phyloP scores from a whole-genome alignment of 106 monocot species.

The Apostasia shenzhenica region DNA sequence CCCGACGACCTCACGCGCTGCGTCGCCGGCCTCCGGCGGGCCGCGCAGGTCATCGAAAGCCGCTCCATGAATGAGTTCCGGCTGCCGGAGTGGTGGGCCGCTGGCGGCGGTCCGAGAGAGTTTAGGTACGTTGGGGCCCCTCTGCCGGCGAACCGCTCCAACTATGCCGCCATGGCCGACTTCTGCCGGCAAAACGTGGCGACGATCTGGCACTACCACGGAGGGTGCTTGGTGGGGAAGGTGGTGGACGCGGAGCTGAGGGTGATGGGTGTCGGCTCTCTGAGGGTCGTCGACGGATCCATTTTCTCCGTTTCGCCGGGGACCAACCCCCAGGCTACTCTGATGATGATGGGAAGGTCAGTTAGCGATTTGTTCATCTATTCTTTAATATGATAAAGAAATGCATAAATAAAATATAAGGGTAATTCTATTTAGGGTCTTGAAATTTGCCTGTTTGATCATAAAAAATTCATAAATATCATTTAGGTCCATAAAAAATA shows the following conservation, averaged over 20 bases:
- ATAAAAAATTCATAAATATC: not conserved
- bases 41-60: constrained; percentile 43
- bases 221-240: constrained; percentile 69
- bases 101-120: constrained; percentile 21
- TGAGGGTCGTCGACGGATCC: constrained; percentile 80
- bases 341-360: constrained; percentile 96
- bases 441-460: too few species aligned
- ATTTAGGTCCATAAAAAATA: not conserved
- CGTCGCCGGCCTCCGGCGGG: constrained; percentile 39
- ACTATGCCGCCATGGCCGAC: constrained; percentile 39
- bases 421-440: too few species aligned
- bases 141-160: constrained; percentile 42
- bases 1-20: constrained; percentile 59
- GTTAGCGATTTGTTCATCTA: not conserved
- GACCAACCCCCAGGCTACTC: constrained; percentile 90
- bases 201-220: constrained; percentile 93
- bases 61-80: constrained; percentile 65
- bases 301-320: constrained; percentile 64
- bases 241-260: constrained; percentile 65
- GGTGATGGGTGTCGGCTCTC: constrained; percentile 40
- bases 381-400: too few species aligned
- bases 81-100: constrained; percentile 12
- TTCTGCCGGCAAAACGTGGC: constrained; percentile 67
- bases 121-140: constrained; percentile 52
- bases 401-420: too few species aligned